Percentiles rank a stretch among this genome's conserved stretches.
Conservation (phyloP, 2,329 filamentous ascomycete species). For the Orbilia ellipsospora region DNA sequence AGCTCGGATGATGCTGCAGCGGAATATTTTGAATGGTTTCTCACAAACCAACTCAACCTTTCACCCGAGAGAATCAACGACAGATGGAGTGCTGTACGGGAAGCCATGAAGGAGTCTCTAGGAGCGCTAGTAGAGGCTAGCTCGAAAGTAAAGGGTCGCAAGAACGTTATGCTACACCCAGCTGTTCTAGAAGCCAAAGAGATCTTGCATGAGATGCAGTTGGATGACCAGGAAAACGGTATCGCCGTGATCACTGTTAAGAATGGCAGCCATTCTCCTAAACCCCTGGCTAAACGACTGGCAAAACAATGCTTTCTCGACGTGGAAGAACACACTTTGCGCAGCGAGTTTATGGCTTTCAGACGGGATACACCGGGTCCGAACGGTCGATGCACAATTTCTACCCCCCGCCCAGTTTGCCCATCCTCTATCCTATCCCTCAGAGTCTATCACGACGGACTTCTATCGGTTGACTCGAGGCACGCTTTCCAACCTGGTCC, state of each 20-base stretch:
- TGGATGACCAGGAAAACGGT: conserved; percentile 39
- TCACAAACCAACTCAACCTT: conserved; percentile 44
- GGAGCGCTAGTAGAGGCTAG: conserved; percentile 40
- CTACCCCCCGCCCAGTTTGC: conserved; percentile 39
- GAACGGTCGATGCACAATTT: conserved; percentile 39
- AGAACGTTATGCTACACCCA: conserved; percentile 43
- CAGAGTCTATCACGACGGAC: conserved; percentile 47
- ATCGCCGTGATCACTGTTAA: conserved; percentile 17
- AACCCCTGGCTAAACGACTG: conserved; percentile 32
- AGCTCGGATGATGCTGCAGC: conserved; percentile 47
- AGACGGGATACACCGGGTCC: conserved; percentile 50
- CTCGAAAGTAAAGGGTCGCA: conserved; percentile 30
- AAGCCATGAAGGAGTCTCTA: conserved; percentile 49
- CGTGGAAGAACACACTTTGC: conserved; percentile 48
- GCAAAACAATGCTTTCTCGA: conserved; percentile 41
- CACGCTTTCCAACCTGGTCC: conserved; percentile 48
- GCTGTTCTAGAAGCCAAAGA: conserved; percentile 45
- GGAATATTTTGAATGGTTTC: conserved; percentile 51
- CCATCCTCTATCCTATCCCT: conserved; percentile 38
- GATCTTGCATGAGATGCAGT: conserved; percentile 41
- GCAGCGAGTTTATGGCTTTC: conserved; percentile 53
- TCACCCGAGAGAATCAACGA: conserved; percentile 47
- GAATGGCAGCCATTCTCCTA: conserved; percentile 40
- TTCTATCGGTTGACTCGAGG: conserved; percentile 50
- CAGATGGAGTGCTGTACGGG: conserved; percentile 38